A percentile compares a stretch with the other conserved stretches of the same genome.
These are phyloP conservation scores for Favolaschia claudopus DNA, from an alignment of 768 basidiomycete species.

Conservation along the genomic window DNA sequence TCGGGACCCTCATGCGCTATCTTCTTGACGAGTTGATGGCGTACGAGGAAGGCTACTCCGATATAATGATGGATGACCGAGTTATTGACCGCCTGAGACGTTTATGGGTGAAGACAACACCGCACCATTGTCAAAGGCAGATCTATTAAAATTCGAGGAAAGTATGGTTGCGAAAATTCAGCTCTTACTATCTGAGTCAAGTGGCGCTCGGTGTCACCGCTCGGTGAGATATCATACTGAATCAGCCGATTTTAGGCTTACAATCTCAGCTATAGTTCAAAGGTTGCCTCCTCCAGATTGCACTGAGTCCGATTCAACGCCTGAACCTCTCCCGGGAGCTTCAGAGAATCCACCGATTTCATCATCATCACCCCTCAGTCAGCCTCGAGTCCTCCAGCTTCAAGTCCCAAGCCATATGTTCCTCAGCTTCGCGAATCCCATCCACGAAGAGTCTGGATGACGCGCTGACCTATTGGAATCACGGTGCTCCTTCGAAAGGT, in stretches of 20 bases:
- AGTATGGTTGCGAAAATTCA: background rate
- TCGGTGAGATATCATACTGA: too few relatives aligned
- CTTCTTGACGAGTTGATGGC: constrained; percentile 37
- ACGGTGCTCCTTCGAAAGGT: constrained; percentile 18
- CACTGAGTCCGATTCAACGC: too few relatives aligned
- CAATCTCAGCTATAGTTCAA: too few relatives aligned
- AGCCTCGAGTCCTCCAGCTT: too few relatives aligned
- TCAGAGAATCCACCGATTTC: too few relatives aligned
- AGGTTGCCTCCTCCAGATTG: too few relatives aligned
- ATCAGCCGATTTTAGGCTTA: too few relatives aligned
- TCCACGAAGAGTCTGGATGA: constrained; percentile 26
- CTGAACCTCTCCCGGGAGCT: too few relatives aligned
- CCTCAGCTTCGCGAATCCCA: constrained; percentile 19
- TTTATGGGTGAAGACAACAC: constrained; percentile 26
- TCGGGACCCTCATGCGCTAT: constrained; percentile 37
- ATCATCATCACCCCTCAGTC: too few relatives aligned
- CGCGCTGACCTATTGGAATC: constrained; percentile 27
- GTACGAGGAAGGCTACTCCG: constrained; percentile 37
- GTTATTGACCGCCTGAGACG: constrained; percentile 23
- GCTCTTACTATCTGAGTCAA: too few relatives aligned
- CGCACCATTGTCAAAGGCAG: background rate
- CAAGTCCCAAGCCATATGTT: too few relatives aligned
- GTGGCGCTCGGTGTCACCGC: too few relatives aligned
- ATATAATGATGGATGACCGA: constrained; percentile 27
- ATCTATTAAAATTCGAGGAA: background rate